These are phyloP conservation scores for Xenosphaeropsis pyriputrescens DNA, from an alignment of 2,329 filamentous ascomycete genomes.

Conservation along the genomic window DNA sequence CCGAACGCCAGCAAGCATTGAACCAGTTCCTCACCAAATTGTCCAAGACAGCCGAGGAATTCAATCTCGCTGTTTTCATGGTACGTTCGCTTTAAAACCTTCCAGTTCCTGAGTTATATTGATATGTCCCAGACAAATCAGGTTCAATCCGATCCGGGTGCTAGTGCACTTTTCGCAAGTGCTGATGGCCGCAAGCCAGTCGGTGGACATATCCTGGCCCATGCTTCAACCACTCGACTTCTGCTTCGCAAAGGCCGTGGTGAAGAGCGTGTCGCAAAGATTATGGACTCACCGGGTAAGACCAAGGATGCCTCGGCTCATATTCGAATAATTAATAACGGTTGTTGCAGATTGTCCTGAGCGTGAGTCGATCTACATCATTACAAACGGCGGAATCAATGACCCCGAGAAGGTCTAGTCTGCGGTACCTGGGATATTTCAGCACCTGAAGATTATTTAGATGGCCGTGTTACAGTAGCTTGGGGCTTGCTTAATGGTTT, in stretches of 20 bases:
- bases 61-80: slow-evolving; percentile 52
- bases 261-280: slow-evolving; percentile 56
- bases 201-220: slow-evolving; percentile 53
- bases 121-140: slow-evolving; percentile 43
- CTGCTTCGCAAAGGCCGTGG: slow-evolving; percentile 53
- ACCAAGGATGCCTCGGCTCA: neutral
- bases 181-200: slow-evolving; percentile 54
- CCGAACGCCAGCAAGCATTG: slow-evolving; percentile 53
- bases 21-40: slow-evolving; percentile 49
- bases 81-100: slow-evolving; percentile 17
- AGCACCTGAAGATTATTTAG: no score
- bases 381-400: slow-evolving; percentile 53
- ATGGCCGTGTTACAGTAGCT: no score
- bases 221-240: slow-evolving; percentile 52
- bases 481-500: neutral
- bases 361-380: slow-evolving; percentile 54
- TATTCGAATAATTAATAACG: neutral
- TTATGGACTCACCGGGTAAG: slow-evolving; percentile 50
- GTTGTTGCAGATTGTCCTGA: slow-evolving; percentile 45
- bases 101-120: neutral
- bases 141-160: slow-evolving; percentile 56
- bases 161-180: slow-evolving; percentile 50
- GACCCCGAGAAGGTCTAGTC: slow-evolving; percentile 45
- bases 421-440: no score
- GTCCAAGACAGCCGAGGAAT: slow-evolving; percentile 53